phyloP scores from a whole-genome alignment of 345 rosid species.

The Syzygium aqueum region DNA sequence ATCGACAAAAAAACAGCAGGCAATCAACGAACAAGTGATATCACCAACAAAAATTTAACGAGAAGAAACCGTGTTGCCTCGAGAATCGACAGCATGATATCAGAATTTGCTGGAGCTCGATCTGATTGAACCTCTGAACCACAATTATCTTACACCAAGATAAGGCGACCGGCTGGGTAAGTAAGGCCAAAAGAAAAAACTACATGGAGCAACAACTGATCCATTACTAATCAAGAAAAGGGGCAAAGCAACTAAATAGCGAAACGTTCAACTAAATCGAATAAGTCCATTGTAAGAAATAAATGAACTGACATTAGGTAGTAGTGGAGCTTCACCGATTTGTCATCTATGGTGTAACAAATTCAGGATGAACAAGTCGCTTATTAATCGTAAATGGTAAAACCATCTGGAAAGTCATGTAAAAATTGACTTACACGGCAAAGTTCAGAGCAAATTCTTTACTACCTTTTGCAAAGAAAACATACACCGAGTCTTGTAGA shows the following conservation, averaged over 20 bases:
- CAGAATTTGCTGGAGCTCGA: not conserved
- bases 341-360: not conserved
- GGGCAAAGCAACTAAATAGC: rapidly evolving
- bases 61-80: rapidly evolving
- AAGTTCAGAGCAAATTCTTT: rapidly evolving
- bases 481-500: too few species aligned
- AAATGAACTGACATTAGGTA: not conserved
- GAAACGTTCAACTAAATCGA: not conserved
- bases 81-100: not conserved
- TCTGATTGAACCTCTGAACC: not conserved
- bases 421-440: too few species aligned
- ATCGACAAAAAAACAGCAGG: too few species aligned
- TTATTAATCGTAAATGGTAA: not conserved
- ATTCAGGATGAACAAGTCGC: not conserved
- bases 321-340: not conserved
- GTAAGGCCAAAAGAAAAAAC: not conserved
- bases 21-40: rapidly evolving
- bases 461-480: not conserved
- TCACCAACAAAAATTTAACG: rapidly evolving
- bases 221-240: rapidly evolving
- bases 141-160: not conserved
- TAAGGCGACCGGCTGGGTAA: not conserved
- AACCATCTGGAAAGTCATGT: rapidly evolving
- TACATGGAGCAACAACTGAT: not conserved
- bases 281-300: not conserved